These are phyloP conservation scores for Saccharomyces hybrid DNA, from an alignment of 1,139 yeast species.

Conservation along the genomic window DNA sequence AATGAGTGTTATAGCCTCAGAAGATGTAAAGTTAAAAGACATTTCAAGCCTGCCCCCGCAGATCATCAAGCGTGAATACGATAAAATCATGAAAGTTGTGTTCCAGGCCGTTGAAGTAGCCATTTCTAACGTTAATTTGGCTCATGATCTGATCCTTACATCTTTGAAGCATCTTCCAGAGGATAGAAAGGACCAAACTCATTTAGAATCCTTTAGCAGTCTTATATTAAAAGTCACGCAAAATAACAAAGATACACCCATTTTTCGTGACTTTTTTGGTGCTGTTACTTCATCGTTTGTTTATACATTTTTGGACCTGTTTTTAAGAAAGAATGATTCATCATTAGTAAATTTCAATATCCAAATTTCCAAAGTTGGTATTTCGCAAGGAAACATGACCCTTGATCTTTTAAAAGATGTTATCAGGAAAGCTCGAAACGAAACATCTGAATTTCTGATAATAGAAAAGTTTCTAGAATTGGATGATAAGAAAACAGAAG, in stretches of 20 bases:
- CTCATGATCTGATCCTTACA: neutral
- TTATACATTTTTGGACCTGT: neutral
- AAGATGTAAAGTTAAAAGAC: constrained; percentile 13
- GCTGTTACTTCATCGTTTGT: neutral
- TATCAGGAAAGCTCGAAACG: constrained; percentile 7
- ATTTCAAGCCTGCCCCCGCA: constrained; percentile 9
- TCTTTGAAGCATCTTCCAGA: neutral
- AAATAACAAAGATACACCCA: constrained; percentile 4
- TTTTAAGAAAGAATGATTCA: neutral
- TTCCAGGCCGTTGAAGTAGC: neutral
- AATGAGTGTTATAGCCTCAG: constrained; percentile 18
- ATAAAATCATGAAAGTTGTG: neutral
- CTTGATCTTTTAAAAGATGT: constrained; percentile 14
- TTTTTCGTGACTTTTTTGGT: neutral
- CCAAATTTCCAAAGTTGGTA: neutral
- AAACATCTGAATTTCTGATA: constrained; percentile 15
- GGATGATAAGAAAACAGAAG: constrained; percentile 9
- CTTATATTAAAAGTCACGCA: constrained; percentile 6
- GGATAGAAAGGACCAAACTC: neutral
- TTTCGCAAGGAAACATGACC: constrained; percentile 2
- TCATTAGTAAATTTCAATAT: neutral
- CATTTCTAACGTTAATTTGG: neutral
- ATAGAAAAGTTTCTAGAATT: constrained; percentile 14
- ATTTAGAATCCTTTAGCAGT: constrained; percentile 3
- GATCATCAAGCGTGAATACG: constrained; percentile 2